Conservation (phyloP, 2,329 filamentous ascomycete species). For the Macrophomina tecta region DNA sequence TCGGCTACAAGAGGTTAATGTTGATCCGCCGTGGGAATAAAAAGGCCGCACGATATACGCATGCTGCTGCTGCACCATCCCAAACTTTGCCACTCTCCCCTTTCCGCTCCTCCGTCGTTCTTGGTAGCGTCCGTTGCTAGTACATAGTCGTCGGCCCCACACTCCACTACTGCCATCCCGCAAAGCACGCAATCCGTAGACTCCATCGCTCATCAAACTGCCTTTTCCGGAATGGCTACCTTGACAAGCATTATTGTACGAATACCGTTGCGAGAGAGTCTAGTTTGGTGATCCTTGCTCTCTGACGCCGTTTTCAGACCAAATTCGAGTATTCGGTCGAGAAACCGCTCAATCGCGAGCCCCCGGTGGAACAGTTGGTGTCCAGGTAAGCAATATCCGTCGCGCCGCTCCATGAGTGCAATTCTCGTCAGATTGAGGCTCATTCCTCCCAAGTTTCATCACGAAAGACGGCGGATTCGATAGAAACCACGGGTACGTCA, state of each 20-base stretch:
- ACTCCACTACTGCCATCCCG: background rate
- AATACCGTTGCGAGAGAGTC: background rate
- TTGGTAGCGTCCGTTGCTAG: background rate
- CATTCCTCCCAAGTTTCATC: constrained; percentile 51
- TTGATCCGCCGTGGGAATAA: background rate
- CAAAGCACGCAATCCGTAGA: constrained; percentile 1
- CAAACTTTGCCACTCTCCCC: background rate
- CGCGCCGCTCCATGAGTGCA: too few species aligned
- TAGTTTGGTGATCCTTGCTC: background rate
- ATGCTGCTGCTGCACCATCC: background rate
- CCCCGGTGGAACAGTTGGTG: constrained; percentile 51
- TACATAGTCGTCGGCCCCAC: background rate
- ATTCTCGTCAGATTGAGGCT: background rate
- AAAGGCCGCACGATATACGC: background rate
- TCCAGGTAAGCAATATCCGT: constrained; percentile 41
- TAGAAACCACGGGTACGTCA: constrained; percentile 58
- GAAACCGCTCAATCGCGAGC: constrained; percentile 57
- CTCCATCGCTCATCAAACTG: background rate
- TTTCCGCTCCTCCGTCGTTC: background rate
- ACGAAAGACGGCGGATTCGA: constrained; percentile 58
- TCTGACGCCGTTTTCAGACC: background rate
- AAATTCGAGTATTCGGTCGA: constrained; percentile 49
- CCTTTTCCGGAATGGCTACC: background rate
- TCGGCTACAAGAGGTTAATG: background rate
- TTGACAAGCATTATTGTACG: background rate